Conservation (phyloP, 768 basidiomycete species). For the Phanerochaete carnosa region DNA sequence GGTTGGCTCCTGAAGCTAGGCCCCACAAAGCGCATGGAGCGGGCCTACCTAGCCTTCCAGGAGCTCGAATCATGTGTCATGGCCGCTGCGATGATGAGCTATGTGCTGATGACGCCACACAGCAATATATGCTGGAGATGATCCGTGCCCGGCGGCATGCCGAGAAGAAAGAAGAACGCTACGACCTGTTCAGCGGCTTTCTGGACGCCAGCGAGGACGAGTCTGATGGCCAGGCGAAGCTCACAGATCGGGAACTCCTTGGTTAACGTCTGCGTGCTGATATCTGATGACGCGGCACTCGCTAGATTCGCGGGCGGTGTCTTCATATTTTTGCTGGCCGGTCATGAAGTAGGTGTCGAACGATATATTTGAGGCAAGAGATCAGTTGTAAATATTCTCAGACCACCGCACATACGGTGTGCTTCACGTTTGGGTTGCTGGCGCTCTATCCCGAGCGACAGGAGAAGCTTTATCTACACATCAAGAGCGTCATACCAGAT, state of each 20-base stretch:
- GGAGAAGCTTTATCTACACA: constrained; percentile 32
- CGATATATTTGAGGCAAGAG: constrained; percentile 39
- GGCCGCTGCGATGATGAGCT: neutral
- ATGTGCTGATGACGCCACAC: neutral
- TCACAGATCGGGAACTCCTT: constrained; percentile 43
- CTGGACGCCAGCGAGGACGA: constrained; percentile 44
- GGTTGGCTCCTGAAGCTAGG: constrained; percentile 20
- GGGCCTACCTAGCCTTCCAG: constrained; percentile 20
- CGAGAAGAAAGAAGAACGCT: constrained; percentile 35
- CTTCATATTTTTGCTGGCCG: constrained; percentile 50
- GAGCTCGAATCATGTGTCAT: constrained; percentile 26
- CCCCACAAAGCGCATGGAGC: constrained; percentile 18
- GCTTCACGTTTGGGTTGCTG: constrained; percentile 31
- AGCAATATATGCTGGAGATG: constrained; percentile 54
- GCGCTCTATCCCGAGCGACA: constrained; percentile 39
- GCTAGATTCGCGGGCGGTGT: constrained; percentile 22
- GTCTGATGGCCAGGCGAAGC: constrained; percentile 19
- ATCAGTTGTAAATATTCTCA: constrained; percentile 26
- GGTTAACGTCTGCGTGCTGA: constrained; percentile 20
- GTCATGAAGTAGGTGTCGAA: neutral
- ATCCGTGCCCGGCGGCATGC: constrained; percentile 39
- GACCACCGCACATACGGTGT: constrained; percentile 33
- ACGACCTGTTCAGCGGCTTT: constrained; percentile 52
- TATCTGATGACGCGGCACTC: neutral
- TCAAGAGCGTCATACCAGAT: constrained; percentile 24